These are phyloP conservation scores for Scutellaria baicalensis DNA, from an alignment of 257 asterid genomes.

Conservation along the genomic window DNA sequence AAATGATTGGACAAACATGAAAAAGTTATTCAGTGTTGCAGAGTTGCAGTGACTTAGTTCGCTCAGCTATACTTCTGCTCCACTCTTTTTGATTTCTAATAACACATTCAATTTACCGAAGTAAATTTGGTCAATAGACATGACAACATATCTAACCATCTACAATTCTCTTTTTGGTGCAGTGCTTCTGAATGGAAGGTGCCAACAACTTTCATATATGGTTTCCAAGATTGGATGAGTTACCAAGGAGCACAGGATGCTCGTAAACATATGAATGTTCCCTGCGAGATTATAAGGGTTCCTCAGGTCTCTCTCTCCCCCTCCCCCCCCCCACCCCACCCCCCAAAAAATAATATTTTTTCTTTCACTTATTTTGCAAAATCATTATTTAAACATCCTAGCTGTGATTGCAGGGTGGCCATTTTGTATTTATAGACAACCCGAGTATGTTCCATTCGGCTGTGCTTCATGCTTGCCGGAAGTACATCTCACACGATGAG, in stretches of 20 bases:
- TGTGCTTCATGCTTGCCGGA: constrained; percentile 60
- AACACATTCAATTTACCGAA: not conserved
- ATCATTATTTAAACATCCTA: not conserved
- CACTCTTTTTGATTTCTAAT: not conserved
- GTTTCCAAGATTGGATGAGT: constrained; percentile 76
- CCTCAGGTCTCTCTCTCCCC: constrained; percentile 48
- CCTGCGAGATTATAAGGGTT: constrained; percentile 70
- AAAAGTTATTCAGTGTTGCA: not conserved
- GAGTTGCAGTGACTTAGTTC: not conserved
- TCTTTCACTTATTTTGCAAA: not conserved
- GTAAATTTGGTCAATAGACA: not conserved
- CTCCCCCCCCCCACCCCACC: not conserved
- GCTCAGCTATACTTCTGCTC: not conserved
- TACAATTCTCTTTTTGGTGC: constrained; percentile 7
- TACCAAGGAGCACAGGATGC: constrained; percentile 71
- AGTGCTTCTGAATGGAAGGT: constrained; percentile 84
- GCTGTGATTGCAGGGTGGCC: constrained; percentile 55
- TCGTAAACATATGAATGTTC: constrained; percentile 66
- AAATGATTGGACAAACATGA: not conserved
- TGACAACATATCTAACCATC: not conserved
- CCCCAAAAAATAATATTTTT: not conserved
- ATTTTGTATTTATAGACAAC: constrained; percentile 64
- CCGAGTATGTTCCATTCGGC: constrained; percentile 72
- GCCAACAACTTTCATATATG: constrained; percentile 79
- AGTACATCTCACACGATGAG: constrained; percentile 29